These are phyloP conservation scores for Arthroderma sp. DNA, from an alignment of 2,329 filamentous ascomycete species.

Conservation along the genomic window DNA sequence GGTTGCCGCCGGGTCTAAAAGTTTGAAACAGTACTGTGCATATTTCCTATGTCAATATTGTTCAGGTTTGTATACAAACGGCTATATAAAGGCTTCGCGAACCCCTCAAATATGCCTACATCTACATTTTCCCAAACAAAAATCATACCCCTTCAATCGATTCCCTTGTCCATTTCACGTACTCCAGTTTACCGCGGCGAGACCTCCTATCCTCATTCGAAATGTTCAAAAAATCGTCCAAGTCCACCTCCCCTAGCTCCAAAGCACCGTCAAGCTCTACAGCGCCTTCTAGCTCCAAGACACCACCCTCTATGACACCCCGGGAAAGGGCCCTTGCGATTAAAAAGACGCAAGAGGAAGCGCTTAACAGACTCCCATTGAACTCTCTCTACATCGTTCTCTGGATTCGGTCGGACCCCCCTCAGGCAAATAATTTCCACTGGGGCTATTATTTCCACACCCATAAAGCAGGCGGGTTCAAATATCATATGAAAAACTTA, in stretches of 20 bases:
- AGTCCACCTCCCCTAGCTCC: background rate
- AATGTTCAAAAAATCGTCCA: background rate
- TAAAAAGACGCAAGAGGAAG: conserved; percentile 7
- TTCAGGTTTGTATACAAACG: background rate
- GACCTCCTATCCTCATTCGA: too few species aligned
- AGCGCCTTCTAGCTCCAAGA: background rate
- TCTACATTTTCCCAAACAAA: too few species aligned
- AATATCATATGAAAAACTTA: conserved; percentile 12
- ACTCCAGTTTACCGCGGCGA: too few species aligned
- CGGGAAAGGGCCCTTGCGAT: background rate
- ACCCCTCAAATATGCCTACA: too few species aligned
- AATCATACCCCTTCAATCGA: too few species aligned
- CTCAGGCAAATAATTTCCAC: conserved; percentile 20
- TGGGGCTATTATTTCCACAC: conserved; percentile 23
- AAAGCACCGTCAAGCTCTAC: background rate
- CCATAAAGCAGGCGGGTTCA: background rate
- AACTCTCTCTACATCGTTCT: conserved; percentile 16
- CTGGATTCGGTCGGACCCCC: conserved; percentile 19
- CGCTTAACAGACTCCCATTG: background rate
- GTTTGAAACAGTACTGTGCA: too few species aligned
- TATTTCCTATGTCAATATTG: background rate
- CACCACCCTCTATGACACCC: background rate
- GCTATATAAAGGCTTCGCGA: background rate
- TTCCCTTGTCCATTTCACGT: too few species aligned
- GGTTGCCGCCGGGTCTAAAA: too few species aligned